Base-by-base conservation (phyloP, 2,329 filamentous ascomycete genomes). In the Pseudogymnoascus sp. region DNA sequence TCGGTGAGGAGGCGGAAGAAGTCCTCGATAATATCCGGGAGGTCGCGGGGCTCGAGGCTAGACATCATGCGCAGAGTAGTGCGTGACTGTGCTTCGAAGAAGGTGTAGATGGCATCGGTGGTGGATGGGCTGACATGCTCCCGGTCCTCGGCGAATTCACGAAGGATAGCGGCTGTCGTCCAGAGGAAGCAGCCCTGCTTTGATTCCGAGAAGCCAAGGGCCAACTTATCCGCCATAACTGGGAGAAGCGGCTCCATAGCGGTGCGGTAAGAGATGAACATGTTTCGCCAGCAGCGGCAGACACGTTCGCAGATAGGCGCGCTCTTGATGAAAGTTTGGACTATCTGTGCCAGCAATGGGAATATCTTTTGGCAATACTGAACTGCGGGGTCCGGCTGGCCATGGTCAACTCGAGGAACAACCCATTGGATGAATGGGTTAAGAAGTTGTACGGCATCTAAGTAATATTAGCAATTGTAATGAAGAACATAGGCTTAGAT, bases 101-200 rank as follows among this genome's bases (percentile, higher is more conserved):
- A 99, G 64, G 85, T 84, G 77, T 96, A 99, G 63, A 99, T 96
- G 67, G 89, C 89, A 62, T 91, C 87, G 14, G 90, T 90, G 5
- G 91, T 96, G n/a, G 84, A 80, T 60, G 88, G 83, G 62, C 93
- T 89, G 19, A 98, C 90, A 65, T 90, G 86, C 69, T 96, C 92
- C 43, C 90, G 86, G 43, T 93, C 92, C 70, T 96, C 91, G 0
- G 91, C 95, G 73, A 98, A 99, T 75, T 99, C 95, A 64, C 95
- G 89, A 31, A 99, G 84, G 66, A 99, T 96, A 7, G 93, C 91
- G 67, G 93, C 90, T 2, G 93, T 97, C 1, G 95, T 93, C 95
- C 95, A 99, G n/a, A 99, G 81, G 82, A 99, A 99, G 74, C 93
- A 97, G 11, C 95, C 95, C 76, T 99, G 93, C 65, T 88, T 85